Evolutionary conservation across 2,329 filamentous ascomycete species (phyloP), one percentile per base, ranked within the genome.

Genomic region (Coniella vitis): DNA sequence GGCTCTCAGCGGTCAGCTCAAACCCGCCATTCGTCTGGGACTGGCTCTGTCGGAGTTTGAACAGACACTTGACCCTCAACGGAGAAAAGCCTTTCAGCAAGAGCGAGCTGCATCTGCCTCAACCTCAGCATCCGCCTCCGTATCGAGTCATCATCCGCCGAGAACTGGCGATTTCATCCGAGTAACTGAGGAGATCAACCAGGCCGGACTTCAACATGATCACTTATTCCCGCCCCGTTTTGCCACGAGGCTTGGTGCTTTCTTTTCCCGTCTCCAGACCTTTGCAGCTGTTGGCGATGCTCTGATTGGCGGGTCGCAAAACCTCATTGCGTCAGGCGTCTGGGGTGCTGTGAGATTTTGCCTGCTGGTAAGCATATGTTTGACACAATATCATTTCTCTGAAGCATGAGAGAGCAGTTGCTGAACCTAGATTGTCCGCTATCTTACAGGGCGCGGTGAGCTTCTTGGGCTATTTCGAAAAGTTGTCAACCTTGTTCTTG

Each of bases 141-240:
- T 29, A 10, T 29, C 21, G 8, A 19, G 7, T 14, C 34, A 1
- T 14, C 44, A 29, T 2, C 3, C 42, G 3, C 25, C 34, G 13
- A 29, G 20, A 4, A 14, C 7, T 9, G 25, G 25, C 25, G 49
- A 56, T 7, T 39, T 56, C 3, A 53, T 54, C 22, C 46, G 29
- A 14, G 14, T 53, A 4, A 53, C 54, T 3, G 54, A 56, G 36
- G 52, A 56, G 38, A 51, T 54, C 44, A 53, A 54, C 20, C 47
- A 54, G 34, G 47, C 52, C 49, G 52, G 52, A 7, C 29, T 41
- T 2, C 44, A 52, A 19, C 38, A 9, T 4, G 45, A 56, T 17
- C 20, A 22, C 29, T 14, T 37, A 4, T 49, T 50, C 44, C 20
- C 20, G 20, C 42, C 47, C 2, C 43, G 47, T n/a, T 29, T 29